Base-by-base conservation (phyloP, 208 protist genomes). In the Leishmania amazonensis region DNA sequence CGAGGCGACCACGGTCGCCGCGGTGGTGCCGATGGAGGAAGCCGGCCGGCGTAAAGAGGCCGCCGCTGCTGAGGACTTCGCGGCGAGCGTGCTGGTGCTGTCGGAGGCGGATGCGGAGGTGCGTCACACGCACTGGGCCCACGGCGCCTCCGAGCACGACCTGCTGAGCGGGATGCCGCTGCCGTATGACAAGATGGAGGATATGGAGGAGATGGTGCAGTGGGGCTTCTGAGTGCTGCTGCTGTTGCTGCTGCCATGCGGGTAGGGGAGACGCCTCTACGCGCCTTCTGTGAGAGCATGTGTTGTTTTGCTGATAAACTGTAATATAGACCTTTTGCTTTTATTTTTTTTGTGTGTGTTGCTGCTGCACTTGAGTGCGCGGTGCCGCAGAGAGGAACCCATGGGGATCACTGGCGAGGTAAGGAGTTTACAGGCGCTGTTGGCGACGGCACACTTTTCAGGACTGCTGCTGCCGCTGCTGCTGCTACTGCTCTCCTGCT, bases 71-170 rank as follows among this genome's bases (percentile, higher is more conserved):
- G 67, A 45, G 17, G 77, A 81, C 67, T 81, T 65, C 38, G 53
- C 60, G 7, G 45, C 49, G 51, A 81, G 67, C 31, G 77, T 81
- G 77, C 49, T 81, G 64, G 51, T 81, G 70, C 78, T 81, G 78
- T 81, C 78, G 40, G 78, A 81, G 78, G 57, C 70, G 3, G 78
- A 75, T 17, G 78, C 78, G 53, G 40, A 40, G 1, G 40, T 3
- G 28, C 79, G 79, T 64, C 60, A 72, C 79, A 64, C 54, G 71
- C 79, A 82, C 79, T 82, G 79, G 79, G 79, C 58, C 79, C 74
- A 78, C 38, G 79, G 79, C 5, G 79, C 79, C 40, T 83, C 79
- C 28, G 79, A 83, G 73, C 79, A 78, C 51, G 79, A 83, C 51
- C 24, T 83, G 42, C 62, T 83, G 60, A 78, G 72, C 45, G 62